phyloP scores from a whole-genome alignment of 768 basidiomycete genomes.

The Paxillus rubicundulus region DNA sequence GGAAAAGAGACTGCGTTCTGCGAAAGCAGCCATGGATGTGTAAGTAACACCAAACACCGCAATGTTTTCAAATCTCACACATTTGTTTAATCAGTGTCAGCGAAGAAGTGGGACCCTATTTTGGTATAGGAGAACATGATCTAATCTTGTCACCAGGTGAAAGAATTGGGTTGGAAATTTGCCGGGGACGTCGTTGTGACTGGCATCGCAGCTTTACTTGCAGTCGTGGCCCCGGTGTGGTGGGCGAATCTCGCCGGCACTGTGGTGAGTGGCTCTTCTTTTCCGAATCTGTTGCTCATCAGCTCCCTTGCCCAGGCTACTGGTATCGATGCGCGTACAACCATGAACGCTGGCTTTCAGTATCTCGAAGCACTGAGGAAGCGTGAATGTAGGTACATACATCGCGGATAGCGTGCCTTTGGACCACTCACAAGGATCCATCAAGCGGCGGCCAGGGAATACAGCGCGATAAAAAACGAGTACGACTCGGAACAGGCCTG shows the following conservation, averaged over 20 bases:
- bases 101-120: conserved; percentile 9
- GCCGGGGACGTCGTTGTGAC: conserved; percentile 11
- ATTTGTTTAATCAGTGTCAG: conserved; percentile 10
- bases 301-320: background rate
- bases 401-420: background rate
- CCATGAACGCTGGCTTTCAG: conserved; percentile 4
- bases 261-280: background rate
- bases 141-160: conserved; percentile 14
- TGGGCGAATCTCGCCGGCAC: conserved; percentile 8
- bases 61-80: background rate
- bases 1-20: background rate
- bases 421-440: background rate
- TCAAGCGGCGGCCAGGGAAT: conserved; percentile 10
- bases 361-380: conserved; percentile 6
- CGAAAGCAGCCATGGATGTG: conserved; percentile 15
- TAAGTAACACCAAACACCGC: background rate
- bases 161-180: conserved; percentile 17
- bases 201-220: conserved; percentile 15
- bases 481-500: conserved; percentile 13
- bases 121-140: background rate
- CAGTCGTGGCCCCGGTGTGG: conserved; percentile 8
- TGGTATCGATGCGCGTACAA: conserved; percentile 3
- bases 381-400: conserved; percentile 9
- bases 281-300: background rate
- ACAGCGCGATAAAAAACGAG: conserved; percentile 5